Percentiles rank a stretch among this genome's conserved stretches.
Conservation (phyloP, 306 rosid species). For the Ammopiptanthus mongolicus region DNA sequence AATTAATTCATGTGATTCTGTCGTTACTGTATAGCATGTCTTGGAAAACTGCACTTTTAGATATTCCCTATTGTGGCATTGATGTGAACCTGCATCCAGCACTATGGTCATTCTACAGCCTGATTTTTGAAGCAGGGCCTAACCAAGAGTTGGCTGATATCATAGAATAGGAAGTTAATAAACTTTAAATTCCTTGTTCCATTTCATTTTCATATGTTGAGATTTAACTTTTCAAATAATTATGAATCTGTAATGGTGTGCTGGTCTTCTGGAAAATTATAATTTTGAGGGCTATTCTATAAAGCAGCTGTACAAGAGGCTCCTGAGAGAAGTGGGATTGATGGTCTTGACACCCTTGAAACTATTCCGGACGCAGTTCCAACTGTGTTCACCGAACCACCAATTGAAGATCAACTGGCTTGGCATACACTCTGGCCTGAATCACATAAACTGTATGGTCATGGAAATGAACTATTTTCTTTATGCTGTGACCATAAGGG, state of each 20-base stretch:
- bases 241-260: not conserved
- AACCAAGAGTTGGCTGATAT: not conserved
- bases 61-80: not conserved
- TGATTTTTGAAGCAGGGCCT: not conserved
- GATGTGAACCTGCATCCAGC: not conserved
- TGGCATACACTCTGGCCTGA: constrained; percentile 99
- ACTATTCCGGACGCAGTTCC: constrained; percentile 92
- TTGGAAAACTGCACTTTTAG: not conserved
- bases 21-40: not conserved
- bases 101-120: not conserved
- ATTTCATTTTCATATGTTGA: constrained; percentile 4
- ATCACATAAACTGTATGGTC: constrained; percentile 96
- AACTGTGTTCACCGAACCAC: constrained; percentile 74
- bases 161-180: not conserved
- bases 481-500: constrained; percentile 83
- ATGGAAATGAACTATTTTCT: constrained; percentile 90
- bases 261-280: not conserved
- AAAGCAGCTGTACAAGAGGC: constrained; percentile 54
- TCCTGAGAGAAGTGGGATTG: constrained; percentile 45
- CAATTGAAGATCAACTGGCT: constrained; percentile 93
- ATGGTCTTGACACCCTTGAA: constrained; percentile 75
- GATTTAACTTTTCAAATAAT: not conserved
- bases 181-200: not conserved
- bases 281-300: constrained; percentile 15
- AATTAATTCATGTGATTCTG: not conserved